These are phyloP conservation scores for Aquilaria sinensis DNA, from an alignment of 345 rosid species.

Conservation along the genomic window DNA sequence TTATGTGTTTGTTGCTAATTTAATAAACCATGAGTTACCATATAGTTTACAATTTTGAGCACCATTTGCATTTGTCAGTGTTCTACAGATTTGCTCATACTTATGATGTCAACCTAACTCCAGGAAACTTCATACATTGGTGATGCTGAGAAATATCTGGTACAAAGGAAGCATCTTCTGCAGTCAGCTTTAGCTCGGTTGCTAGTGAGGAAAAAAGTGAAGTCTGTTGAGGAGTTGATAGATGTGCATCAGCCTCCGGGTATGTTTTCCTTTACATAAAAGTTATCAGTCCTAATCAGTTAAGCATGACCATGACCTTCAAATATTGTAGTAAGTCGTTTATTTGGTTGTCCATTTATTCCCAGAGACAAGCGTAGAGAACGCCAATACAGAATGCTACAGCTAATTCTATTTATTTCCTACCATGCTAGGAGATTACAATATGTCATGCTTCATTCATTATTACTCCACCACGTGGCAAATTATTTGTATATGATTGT, in stretches of 20 bases:
- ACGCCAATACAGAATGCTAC: too few relatives aligned
- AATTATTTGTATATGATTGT: too few relatives aligned
- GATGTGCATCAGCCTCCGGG: conserved; percentile 45
- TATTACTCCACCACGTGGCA: too few relatives aligned
- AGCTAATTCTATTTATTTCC: too few relatives aligned
- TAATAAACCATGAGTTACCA: not conserved
- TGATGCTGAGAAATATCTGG: conserved; percentile 75
- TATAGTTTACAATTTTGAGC: not conserved
- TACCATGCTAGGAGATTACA: too few relatives aligned
- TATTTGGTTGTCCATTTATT: too few relatives aligned
- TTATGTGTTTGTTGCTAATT: not conserved
- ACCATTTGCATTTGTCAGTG: not conserved
- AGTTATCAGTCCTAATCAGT: too few relatives aligned
- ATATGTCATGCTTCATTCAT: not conserved
- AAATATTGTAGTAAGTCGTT: too few relatives aligned
- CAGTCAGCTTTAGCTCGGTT: conserved; percentile 55
- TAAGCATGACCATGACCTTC: too few relatives aligned
- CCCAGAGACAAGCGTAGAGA: too few relatives aligned
- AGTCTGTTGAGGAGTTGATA: conserved; percentile 52
- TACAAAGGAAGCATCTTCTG: conserved; percentile 41
- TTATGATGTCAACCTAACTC: not conserved
- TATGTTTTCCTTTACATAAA: conserved; percentile 10
- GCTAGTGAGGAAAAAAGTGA: conserved; percentile 55
- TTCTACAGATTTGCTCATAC: conserved; percentile 5
- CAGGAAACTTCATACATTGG: conserved; percentile 57